These are phyloP conservation scores for Przewalskia tangutica DNA, from an alignment of 257 asterid species.

Conservation along the genomic window DNA sequence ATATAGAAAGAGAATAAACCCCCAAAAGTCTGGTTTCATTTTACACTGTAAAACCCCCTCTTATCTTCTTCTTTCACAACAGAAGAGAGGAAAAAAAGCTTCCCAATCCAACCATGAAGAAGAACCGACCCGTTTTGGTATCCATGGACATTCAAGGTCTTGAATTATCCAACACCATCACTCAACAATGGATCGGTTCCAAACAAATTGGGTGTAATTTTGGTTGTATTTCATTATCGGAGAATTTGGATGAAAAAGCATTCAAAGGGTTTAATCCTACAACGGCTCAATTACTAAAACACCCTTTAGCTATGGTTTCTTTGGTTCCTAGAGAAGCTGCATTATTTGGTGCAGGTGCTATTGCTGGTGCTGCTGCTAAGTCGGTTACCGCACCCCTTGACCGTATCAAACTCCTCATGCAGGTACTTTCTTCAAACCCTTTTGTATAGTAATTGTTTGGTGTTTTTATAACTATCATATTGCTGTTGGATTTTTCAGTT, in stretches of 20 bases:
- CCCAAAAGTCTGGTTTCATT: background rate
- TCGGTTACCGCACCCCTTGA: conserved; percentile 93
- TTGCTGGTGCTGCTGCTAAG: conserved; percentile 89
- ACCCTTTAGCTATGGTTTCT: conserved; percentile 68
- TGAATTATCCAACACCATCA: background rate
- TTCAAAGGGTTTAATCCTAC: conserved; percentile 32
- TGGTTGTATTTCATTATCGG: conserved; percentile 55
- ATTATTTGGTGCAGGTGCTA: conserved; percentile 86
- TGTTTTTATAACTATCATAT: background rate
- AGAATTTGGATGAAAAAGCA: conserved; percentile 40
- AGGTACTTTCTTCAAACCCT: conserved; percentile 26
- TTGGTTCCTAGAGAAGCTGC: conserved; percentile 77
- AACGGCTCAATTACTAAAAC: conserved; percentile 53
- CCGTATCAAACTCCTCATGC: conserved; percentile 90
- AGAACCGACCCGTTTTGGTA: conserved; percentile 31
- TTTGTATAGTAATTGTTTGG: background rate
- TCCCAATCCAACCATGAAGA: conserved; percentile 22
- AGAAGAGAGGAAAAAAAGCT: background rate
- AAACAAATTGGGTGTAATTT: conserved; percentile 31
- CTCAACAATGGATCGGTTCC: conserved; percentile 11
- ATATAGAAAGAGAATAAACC: background rate
- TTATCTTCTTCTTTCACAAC: background rate
- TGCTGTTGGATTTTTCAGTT: background rate
- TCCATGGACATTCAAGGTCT: conserved; percentile 63
- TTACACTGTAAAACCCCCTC: background rate